Evolutionary conservation across 192 early-diverging fungal genomes (phyloP).

Genomic region (Umbelopsis ramanniana): DNA sequence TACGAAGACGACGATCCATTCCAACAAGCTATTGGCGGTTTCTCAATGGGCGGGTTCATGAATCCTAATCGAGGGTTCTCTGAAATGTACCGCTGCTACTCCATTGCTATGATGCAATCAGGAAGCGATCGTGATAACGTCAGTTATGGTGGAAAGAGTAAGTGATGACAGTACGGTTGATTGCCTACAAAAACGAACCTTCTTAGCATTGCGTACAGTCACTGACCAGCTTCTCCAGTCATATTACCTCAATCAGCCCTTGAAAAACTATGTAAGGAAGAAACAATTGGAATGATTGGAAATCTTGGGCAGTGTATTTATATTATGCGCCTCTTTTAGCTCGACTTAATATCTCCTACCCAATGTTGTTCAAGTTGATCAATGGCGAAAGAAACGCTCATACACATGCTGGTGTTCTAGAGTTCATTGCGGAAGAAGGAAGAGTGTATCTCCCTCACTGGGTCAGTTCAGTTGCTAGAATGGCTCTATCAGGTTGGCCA

Average conservation of each 20-base stretch:
- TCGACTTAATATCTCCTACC: constrained; percentile 85
- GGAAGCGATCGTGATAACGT: constrained; percentile 74
- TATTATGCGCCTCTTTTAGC: constrained; percentile 40
- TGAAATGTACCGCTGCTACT: constrained; percentile 69
- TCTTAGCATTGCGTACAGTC: not conserved
- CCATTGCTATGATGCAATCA: constrained; percentile 74
- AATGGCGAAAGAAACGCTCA: constrained; percentile 59
- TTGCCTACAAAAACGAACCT: not conserved
- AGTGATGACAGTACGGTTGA: not conserved
- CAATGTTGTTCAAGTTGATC: constrained; percentile 88
- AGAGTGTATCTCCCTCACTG: constrained; percentile 94
- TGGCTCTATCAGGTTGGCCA: too few species aligned
- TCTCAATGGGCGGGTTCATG: constrained; percentile 26
- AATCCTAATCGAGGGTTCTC: constrained; percentile 48
- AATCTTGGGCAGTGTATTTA: too few species aligned
- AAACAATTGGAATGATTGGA: too few species aligned
- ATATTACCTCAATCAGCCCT: constrained; percentile 79
- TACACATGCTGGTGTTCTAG: constrained; percentile 96
- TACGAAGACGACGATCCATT: constrained; percentile 44
- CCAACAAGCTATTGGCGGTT: constrained; percentile 23
- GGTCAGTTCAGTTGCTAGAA: constrained; percentile 56
- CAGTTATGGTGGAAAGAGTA: constrained; percentile 85
- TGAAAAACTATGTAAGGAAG: constrained; percentile 61
- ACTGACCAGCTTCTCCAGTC: constrained; percentile 49
- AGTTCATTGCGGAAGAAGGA: constrained; percentile 98